Evolutionary conservation across 768 basidiomycete species (phyloP).

Genomic region (Chiua virens): DNA sequence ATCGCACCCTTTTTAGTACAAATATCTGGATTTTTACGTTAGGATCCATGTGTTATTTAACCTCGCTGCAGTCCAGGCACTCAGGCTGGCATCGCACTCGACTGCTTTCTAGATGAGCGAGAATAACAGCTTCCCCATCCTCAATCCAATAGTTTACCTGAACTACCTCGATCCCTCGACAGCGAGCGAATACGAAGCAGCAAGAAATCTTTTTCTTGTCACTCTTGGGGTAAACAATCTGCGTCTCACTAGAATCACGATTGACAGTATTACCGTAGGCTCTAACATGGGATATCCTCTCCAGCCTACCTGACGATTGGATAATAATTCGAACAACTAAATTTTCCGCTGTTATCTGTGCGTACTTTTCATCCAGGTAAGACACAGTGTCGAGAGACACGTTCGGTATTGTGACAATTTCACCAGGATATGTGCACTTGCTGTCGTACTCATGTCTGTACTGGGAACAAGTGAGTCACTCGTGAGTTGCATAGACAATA

Average conservation of each 20-base stretch:
- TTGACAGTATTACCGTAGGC: constrained; percentile 14
- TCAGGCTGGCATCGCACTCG: no score
- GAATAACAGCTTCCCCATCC: constrained; percentile 5
- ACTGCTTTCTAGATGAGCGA: neutral
- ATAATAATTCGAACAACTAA: constrained; percentile 15
- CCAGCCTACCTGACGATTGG: constrained; percentile 21
- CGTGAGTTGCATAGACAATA: neutral
- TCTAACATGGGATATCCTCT: constrained; percentile 27
- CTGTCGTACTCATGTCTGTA: constrained; percentile 13
- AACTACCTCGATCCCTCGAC: constrained; percentile 23
- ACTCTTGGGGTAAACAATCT: constrained; percentile 18
- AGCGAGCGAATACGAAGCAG: constrained; percentile 19
- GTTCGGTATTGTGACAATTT: constrained; percentile 2
- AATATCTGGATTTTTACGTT: no score
- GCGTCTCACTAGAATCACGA: neutral
- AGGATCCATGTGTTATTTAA: no score
- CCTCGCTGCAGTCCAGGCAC: no score
- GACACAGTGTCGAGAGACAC: neutral
- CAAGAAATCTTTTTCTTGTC: constrained; percentile 18
- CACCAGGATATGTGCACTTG: constrained; percentile 19
- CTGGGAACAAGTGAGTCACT: constrained; percentile 20
- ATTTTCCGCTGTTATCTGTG: constrained; percentile 16
- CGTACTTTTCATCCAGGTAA: constrained; percentile 26
- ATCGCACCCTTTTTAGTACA: no score
- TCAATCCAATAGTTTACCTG: constrained; percentile 25